Conservation (phyloP, 805 yeast species). For the Millerozyma miso region DNA sequence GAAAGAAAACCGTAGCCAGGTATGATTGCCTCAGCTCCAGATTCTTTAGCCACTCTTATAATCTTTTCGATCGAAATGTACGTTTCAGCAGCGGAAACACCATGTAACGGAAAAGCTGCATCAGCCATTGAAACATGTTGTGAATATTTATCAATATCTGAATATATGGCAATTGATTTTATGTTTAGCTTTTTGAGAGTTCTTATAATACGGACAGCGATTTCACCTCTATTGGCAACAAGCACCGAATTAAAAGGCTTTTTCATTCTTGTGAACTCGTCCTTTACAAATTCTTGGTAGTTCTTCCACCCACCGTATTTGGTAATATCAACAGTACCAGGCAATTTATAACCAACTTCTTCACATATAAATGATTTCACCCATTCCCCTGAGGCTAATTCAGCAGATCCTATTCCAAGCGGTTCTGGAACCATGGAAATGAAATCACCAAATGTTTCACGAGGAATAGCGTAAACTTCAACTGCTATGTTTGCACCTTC, state of each 20-base stretch:
- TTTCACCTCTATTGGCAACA: slow-evolving; percentile 96
- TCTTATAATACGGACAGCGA: slow-evolving; percentile 89
- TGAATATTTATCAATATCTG: slow-evolving; percentile 86
- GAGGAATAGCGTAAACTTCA: slow-evolving; percentile 83
- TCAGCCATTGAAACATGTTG: slow-evolving; percentile 85
- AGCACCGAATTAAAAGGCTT: slow-evolving; percentile 80
- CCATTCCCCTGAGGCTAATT: slow-evolving; percentile 73
- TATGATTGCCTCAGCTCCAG: slow-evolving; percentile 90
- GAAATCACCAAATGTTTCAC: slow-evolving; percentile 73
- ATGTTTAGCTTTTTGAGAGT: slow-evolving; percentile 80
- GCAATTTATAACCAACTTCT: slow-evolving; percentile 71
- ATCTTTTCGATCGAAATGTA: slow-evolving; percentile 84
- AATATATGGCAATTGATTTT: slow-evolving; percentile 79
- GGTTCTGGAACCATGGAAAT: slow-evolving; percentile 91
- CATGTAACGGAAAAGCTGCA: slow-evolving; percentile 72
- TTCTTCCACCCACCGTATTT: slow-evolving; percentile 82
- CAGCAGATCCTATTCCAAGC: slow-evolving; percentile 90
- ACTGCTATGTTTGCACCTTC: slow-evolving; percentile 61
- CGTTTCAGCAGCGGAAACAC: slow-evolving; percentile 85
- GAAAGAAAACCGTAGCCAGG: slow-evolving; percentile 98
- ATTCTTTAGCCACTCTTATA: slow-evolving; percentile 74
- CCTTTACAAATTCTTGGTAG: slow-evolving; percentile 42
- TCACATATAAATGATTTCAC: slow-evolving; percentile 95
- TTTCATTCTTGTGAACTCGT: slow-evolving; percentile 16
- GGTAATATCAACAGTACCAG: slow-evolving; percentile 80